Evolutionary conservation across 148 eudicot species (phyloP).

Genomic region (Persicaria tinctoria): DNA sequence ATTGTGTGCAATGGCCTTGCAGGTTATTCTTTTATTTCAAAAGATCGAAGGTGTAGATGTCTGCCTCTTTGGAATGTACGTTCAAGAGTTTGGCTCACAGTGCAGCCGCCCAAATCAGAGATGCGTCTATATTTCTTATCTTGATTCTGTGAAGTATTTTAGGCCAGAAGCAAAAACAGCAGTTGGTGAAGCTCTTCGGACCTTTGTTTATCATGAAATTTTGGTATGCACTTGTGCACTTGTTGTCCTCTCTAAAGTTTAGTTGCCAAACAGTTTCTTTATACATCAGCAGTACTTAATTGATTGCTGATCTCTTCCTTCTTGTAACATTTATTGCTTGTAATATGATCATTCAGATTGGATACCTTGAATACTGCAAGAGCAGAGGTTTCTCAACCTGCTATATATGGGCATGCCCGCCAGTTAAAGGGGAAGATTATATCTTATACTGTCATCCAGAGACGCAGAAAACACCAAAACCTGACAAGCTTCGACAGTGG

Average conservation of each 20-base stretch:
- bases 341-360: constrained; percentile 37
- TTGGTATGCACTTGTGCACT: constrained; percentile 34
- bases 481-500: constrained; percentile 76
- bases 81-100: constrained; percentile 85
- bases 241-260: not conserved
- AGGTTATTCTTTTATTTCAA: constrained; percentile 87
- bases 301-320: not conserved
- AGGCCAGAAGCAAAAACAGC: constrained; percentile 59
- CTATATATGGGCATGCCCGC: constrained; percentile 96
- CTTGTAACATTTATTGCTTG: not conserved
- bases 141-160: constrained; percentile 91
- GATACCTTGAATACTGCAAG: constrained; percentile 94
- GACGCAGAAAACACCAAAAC: constrained; percentile 65
- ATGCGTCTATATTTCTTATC: constrained; percentile 73
- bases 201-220: constrained; percentile 85
- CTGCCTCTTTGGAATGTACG: constrained; percentile 84
- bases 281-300: not conserved
- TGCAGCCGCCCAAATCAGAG: constrained; percentile 73
- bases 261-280: not conserved
- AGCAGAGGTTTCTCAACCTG: constrained; percentile 74
- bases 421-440: constrained; percentile 72
- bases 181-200: constrained; percentile 84
- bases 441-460: constrained; percentile 85
- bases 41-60: constrained; percentile 83
- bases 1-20: constrained; percentile 19